Base-by-base conservation (phyloP, 306 rosid genomes). In the Dryas drummondii region DNA sequence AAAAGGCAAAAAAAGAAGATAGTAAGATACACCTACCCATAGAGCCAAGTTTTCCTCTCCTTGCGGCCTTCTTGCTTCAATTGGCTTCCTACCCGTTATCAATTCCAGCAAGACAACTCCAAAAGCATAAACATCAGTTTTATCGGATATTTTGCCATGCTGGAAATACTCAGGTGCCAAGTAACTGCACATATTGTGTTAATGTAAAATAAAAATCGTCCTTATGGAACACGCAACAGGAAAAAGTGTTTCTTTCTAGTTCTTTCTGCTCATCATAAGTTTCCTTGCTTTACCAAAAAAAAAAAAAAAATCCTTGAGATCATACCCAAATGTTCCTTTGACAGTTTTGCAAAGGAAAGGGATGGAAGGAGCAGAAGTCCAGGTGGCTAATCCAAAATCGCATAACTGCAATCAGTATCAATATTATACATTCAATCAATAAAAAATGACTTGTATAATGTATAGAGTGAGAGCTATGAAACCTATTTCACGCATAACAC, bases 151-250 rank as follows among this genome's bases (percentile, higher is more conserved):
- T 79, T 94, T 94, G 65, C 98, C 98, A 6, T 94, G 98, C 74
- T 94, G 97, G 87, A 94, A 94, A 84, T 94, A 94, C 86, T 94
- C 98, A 0, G 98, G 97, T 74, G 98, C 98, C 84, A 94, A 82
- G 85, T 94, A 94, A 56, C 97, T 94, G 87, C 72, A 40, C 52
- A 72, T 0, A 56, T 52, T 19, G 1, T 4, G 45, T 47, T 1
- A 42, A 75, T 26, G 46, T 37, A 58, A 44, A 45, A 44, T 8
- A 22, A 13, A 41, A 14, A 15, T 32, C 2, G 45, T 53, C 40
- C 47, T 62, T 42, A 45, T 32, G 56, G 26, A 64, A 62, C 46
- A 78, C 32, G 67, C 10, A 75, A 55, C 53, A 3, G 22, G 57
- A 77, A 53, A 79, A 70, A 9, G 5, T 22, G 40, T 45, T 55